Conservation (phyloP, 108 stramenopile species). For the Schizochytrium sp. region DNA sequence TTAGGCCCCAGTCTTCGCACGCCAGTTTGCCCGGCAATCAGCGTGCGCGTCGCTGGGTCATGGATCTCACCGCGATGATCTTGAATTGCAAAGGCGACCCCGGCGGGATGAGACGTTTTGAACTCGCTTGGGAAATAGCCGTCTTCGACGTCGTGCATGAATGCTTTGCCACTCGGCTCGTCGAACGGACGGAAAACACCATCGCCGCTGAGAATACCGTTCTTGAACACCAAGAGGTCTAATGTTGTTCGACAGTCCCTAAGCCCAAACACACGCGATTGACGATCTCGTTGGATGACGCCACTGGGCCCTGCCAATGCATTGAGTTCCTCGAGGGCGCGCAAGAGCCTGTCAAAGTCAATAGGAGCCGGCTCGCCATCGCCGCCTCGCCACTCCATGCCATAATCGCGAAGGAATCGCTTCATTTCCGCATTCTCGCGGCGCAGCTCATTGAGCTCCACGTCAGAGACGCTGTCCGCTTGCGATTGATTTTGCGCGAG, state of each 20-base stretch:
- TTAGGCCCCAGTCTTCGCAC: neutral
- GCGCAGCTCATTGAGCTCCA: neutral
- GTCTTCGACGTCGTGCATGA: neutral
- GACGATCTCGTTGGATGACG: neutral
- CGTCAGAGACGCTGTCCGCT: neutral
- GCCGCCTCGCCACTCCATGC: neutral
- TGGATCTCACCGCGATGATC: neutral
- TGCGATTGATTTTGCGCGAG: neutral
- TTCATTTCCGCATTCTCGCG: neutral
- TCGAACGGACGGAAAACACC: neutral
- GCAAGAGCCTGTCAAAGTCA: neutral
- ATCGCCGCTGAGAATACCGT: neutral
- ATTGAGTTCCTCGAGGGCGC: neutral
- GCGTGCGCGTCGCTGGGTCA: neutral
- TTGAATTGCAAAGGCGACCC: neutral
- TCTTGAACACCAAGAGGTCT: neutral
- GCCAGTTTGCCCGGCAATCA: neutral
- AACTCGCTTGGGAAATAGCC: constrained; percentile 10
- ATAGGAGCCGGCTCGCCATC: neutral
- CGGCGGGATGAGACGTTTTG: neutral
- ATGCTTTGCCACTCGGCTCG: neutral
- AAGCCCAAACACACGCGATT: neutral
- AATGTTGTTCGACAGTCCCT: neutral
- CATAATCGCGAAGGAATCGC: neutral
- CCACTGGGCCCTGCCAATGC: neutral